Evolutionary conservation across 78 protist species (phyloP).

Genomic region (Chrysochromulina parva): DNA sequence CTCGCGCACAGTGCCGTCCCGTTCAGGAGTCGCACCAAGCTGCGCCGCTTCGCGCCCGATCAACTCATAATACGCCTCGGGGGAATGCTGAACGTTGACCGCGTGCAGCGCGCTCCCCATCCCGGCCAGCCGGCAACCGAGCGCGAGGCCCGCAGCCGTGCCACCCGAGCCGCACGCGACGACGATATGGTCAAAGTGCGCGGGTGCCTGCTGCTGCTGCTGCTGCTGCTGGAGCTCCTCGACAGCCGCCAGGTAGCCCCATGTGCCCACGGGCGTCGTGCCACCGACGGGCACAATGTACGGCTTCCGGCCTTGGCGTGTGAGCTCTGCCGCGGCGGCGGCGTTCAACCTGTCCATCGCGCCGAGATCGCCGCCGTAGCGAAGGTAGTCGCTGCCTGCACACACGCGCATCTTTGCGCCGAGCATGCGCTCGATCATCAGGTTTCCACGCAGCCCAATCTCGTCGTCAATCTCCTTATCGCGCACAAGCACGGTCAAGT

Average conservation of each 20-base stretch:
- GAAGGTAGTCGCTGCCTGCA: neutral
- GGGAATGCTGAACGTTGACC: neutral
- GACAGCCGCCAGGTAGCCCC: constrained; percentile 39
- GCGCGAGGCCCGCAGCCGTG: constrained; percentile 29
- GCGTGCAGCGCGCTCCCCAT: neutral
- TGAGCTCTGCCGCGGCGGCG: neutral
- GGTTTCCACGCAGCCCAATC: neutral
- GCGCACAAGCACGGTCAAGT: neutral
- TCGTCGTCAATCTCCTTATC: neutral
- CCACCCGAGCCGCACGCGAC: constrained; percentile 26
- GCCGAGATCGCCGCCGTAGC: neutral
- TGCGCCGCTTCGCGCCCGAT: neutral
- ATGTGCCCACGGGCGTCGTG: constrained; percentile 11
- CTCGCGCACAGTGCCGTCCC: neutral
- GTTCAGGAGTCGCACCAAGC: neutral
- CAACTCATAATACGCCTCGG: neutral
- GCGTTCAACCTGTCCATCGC: neutral
- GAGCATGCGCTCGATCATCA: neutral
- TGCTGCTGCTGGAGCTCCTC: constrained; percentile 25
- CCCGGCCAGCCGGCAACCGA: constrained; percentile 19
- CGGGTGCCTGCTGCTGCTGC: neutral
- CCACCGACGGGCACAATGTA: constrained; percentile 32
- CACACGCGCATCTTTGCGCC: neutral
- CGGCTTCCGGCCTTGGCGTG: neutral
- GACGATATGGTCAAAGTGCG: neutral